phyloP scores from a whole-genome alignment of 2,329 filamentous ascomycete species.

The Geosmithia putterillii region DNA sequence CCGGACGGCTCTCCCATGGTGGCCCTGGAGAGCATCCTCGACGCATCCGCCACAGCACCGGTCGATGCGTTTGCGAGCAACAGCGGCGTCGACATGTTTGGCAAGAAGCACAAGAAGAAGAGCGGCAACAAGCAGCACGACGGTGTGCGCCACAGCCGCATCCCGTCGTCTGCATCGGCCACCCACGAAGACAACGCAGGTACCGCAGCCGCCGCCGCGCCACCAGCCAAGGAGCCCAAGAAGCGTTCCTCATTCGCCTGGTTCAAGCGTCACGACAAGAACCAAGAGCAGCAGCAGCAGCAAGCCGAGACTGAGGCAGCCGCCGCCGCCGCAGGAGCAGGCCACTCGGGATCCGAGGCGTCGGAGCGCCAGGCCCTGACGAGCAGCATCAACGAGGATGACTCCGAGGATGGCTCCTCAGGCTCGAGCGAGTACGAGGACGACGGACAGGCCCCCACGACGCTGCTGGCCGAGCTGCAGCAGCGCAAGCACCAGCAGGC shows the following conservation, averaged over 20 bases:
- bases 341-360: background rate
- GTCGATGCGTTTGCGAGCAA: constrained; percentile 89
- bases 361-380: constrained; percentile 7
- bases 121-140: too few species aligned
- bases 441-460: constrained; percentile 55
- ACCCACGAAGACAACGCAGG: constrained; percentile 5
- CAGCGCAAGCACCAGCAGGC: constrained; percentile 83
- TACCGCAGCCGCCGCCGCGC: constrained; percentile 3
- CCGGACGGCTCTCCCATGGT: constrained; percentile 68
- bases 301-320: background rate
- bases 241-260: constrained; percentile 37
- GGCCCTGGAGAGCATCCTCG: constrained; percentile 82
- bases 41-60: constrained; percentile 78
- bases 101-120: constrained; percentile 41
- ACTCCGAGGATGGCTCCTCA: constrained; percentile 32
- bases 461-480: constrained; percentile 83
- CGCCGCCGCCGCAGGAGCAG: constrained; percentile 5
- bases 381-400: constrained; percentile 16
- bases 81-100: constrained; percentile 52
- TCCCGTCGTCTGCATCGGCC: constrained; percentile 14
- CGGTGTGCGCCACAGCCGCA: constrained; percentile 17
- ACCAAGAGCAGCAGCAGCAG: constrained; percentile 9
- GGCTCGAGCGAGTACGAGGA: constrained; percentile 24
- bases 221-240: constrained; percentile 16
- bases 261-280: constrained; percentile 23